A percentile compares a stretch with the other conserved stretches of the same genome.
Evolutionary conservation across 176 grass and related monocot species (phyloP).

Genomic region (Ampelocalamus luodianensis): DNA sequence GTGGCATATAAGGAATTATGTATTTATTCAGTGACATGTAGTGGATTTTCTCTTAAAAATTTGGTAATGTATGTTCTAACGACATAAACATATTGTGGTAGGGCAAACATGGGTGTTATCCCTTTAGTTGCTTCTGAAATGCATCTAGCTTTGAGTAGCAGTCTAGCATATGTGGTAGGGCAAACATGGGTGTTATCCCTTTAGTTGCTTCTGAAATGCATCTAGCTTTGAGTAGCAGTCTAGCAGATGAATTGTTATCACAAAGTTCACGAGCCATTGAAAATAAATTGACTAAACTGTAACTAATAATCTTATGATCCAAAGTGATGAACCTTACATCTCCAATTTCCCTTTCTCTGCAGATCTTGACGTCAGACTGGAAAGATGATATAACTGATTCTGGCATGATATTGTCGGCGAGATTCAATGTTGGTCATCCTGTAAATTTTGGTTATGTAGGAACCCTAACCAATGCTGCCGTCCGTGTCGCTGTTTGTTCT

Average conservation of each 20-base stretch:
- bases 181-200: not conserved
- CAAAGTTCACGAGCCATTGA: not conserved
- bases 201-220: conserved; percentile 29
- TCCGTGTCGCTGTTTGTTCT: conserved; percentile 18
- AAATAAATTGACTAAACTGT: not conserved
- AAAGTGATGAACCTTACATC: conserved; percentile 29
- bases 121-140: conserved; percentile 24
- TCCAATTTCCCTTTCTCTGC: conserved; percentile 30
- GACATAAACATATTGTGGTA: not conserved
- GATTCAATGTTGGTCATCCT: conserved; percentile 36
- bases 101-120: not conserved
- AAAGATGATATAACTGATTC: conserved; percentile 48
- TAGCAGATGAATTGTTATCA: not conserved
- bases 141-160: conserved; percentile 27
- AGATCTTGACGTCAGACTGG: conserved; percentile 48
- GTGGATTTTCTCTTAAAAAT: not conserved
- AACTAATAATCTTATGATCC: not conserved
- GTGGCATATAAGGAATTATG: too few species aligned
- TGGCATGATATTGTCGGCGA: conserved; percentile 30
- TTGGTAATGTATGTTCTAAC: not conserved
- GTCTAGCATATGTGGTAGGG: not conserved
- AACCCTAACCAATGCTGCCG: conserved; percentile 42
- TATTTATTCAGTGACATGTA: too few species aligned
- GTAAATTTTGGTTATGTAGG: conserved; percentile 67
- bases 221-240: conserved; percentile 30